Evolutionary conservation across 2,329 filamentous ascomycete genomes (phyloP).

Genomic region (Berkeleyomyces rouxiae): DNA sequence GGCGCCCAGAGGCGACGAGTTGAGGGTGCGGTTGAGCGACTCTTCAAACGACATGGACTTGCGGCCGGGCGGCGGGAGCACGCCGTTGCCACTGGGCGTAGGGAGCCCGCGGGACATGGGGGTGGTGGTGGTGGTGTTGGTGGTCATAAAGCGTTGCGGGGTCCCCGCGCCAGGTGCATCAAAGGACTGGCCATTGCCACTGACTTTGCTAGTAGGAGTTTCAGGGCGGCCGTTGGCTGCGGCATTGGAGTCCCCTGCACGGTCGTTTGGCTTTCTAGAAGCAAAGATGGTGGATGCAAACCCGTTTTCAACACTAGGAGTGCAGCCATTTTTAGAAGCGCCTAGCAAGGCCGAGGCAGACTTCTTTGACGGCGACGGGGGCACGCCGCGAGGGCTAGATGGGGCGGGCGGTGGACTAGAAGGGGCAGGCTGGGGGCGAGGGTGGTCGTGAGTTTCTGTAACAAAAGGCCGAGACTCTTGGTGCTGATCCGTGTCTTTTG

Average conservation of each 20-base stretch:
- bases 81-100: constrained; percentile 11
- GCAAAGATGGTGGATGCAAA: constrained; percentile 4
- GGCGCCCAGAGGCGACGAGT: constrained; percentile 9
- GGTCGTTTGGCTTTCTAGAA: constrained; percentile 6
- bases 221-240: not conserved
- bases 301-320: not conserved
- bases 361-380: constrained; percentile 15
- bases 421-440: not conserved
- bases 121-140: constrained; percentile 5
- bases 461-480: not conserved
- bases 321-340: not conserved
- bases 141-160: constrained; percentile 4
- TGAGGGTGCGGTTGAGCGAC: constrained; percentile 6
- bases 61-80: constrained; percentile 8
- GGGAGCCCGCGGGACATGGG: constrained; percentile 13
- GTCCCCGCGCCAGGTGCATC: not conserved
- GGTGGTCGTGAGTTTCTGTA: not conserved
- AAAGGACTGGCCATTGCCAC: not conserved
- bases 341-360: constrained; percentile 9
- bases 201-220: constrained; percentile 6
- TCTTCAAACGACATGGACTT: constrained; percentile 13
- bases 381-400: not conserved
- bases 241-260: not conserved
- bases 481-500: not conserved
- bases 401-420: not conserved